phyloP scores from a whole-genome alignment of 1,284 basidiomycete genomes.

The Irpex sp. region DNA sequence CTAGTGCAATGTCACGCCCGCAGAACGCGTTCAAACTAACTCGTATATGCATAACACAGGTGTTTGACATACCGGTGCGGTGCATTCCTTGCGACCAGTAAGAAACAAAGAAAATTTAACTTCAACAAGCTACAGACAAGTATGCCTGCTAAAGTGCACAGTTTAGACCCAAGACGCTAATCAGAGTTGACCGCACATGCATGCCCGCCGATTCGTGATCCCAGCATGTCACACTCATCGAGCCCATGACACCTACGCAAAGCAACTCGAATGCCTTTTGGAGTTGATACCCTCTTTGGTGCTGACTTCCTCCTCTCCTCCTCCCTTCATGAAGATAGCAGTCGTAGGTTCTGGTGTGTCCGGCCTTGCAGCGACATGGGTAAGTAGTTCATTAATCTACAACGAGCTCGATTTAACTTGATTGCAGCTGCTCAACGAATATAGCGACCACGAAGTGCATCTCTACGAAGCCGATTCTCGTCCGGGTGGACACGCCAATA shows the following conservation, averaged over 20 bases:
- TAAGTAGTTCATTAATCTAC: slow-evolving; percentile 25
- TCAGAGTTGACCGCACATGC: no score
- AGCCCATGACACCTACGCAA: no score
- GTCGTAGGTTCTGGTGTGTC: slow-evolving; percentile 80
- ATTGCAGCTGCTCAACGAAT: slow-evolving; percentile 66
- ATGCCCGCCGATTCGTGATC: no score
- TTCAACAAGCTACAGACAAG: no score
- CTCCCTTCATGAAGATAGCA: slow-evolving; percentile 59
- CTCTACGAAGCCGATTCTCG: slow-evolving; percentile 70
- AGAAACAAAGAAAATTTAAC: no score
- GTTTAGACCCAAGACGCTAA: no score
- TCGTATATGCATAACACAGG: no score
- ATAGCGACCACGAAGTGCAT: slow-evolving; percentile 78
- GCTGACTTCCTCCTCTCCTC: neutral
- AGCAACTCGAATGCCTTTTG: neutral
- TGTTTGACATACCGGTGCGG: no score
- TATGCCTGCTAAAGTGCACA: no score
- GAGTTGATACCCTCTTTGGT: neutral
- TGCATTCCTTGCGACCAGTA: no score
- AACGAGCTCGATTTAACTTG: neutral
- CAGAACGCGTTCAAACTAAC: no score
- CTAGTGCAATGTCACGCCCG: neutral
- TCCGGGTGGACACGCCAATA: slow-evolving; percentile 81
- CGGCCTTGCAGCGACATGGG: slow-evolving; percentile 78
- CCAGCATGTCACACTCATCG: no score